Evolutionary conservation across 345 rosid species (phyloP).

Genomic region (Bruguiera sexangula): DNA sequence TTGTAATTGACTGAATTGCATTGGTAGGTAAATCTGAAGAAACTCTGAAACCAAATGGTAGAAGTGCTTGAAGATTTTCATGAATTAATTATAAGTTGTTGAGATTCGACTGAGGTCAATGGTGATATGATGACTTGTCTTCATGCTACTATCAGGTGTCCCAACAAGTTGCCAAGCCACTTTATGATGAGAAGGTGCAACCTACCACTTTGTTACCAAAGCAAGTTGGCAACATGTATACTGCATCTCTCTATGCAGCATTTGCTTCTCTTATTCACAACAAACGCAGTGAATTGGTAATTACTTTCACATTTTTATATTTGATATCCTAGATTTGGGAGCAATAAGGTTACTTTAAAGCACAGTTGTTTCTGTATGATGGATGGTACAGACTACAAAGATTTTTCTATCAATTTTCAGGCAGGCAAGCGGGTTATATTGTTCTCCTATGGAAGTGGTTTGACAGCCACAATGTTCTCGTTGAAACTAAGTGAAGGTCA

Average conservation of each 20-base stretch:
- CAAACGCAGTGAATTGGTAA: constrained; percentile 70
- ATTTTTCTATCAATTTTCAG: constrained; percentile 35
- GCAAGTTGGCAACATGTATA: constrained; percentile 98
- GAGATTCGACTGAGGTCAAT: neutral
- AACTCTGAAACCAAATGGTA: neutral
- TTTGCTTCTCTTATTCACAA: constrained; percentile 89
- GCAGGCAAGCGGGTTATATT: constrained; percentile 72
- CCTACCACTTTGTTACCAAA: constrained; percentile 90
- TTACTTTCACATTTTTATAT: constrained; percentile 6
- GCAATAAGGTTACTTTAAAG: neutral
- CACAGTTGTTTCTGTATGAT: constrained; percentile 3
- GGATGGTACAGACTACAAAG: neutral
- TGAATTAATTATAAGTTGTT: too few species aligned
- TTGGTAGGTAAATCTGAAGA: neutral
- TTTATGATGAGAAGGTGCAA: constrained; percentile 77
- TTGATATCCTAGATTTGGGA: neutral
- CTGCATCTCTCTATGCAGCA: constrained; percentile 96
- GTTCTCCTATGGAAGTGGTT: constrained; percentile 98
- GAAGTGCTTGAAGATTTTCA: too few species aligned
- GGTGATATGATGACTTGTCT: constrained; percentile 6
- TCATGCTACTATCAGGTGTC: constrained; percentile 50
- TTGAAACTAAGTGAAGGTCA: constrained; percentile 56
- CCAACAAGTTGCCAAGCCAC: constrained; percentile 84
- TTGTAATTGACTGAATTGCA: neutral
- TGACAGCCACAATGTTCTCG: constrained; percentile 87